phyloP scores from a whole-genome alignment of 495 filamentous ascomycete species.

The Aspergillus carlsbadensis region DNA sequence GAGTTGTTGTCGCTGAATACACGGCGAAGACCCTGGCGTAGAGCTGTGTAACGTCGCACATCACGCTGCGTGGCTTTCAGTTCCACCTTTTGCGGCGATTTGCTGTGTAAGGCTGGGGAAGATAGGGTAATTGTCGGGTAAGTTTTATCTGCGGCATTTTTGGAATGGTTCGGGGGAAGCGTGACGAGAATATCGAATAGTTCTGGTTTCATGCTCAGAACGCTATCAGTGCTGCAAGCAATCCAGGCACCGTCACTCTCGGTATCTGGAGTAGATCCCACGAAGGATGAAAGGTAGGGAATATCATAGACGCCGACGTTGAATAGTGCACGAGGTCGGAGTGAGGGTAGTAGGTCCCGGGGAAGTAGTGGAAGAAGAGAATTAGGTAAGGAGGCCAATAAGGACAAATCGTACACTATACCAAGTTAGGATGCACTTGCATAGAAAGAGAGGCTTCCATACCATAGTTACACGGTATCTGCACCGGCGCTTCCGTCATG shows the following conservation, averaged over 20 bases:
- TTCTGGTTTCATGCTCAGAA: slow-evolving; percentile 77
- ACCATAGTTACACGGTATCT: slow-evolving; percentile 87
- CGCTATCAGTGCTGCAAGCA: slow-evolving; percentile 91
- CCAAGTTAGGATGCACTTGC: slow-evolving; percentile 11
- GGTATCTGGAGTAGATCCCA: slow-evolving; percentile 26
- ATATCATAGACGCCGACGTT: slow-evolving; percentile 92
- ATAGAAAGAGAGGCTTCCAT: slow-evolving; percentile 19
- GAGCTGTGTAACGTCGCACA: slow-evolving; percentile 69
- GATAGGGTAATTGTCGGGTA: slow-evolving; percentile 68
- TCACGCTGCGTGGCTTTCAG: slow-evolving; percentile 93
- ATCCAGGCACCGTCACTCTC: slow-evolving; percentile 73
- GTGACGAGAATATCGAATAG: slow-evolving; percentile 88
- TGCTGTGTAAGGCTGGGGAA: slow-evolving; percentile 28
- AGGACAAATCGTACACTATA: slow-evolving; percentile 88
- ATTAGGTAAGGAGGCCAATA: slow-evolving; percentile 75
- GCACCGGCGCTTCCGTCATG: slow-evolving; percentile 79
- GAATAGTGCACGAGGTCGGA: slow-evolving; percentile 82
- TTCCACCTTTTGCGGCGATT: slow-evolving; percentile 23
- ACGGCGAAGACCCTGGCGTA: slow-evolving; percentile 65
- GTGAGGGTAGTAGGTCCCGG: slow-evolving; percentile 39
- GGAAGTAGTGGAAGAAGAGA: slow-evolving; percentile 61
- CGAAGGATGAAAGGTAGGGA: slow-evolving; percentile 59
- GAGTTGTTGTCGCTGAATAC: slow-evolving; percentile 36
- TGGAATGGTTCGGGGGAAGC: slow-evolving; percentile 64
- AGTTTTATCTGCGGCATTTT: slow-evolving; percentile 52